A percentile compares a stretch with the other conserved stretches of the same genome.
These are phyloP conservation scores for Vitis rotundifolia DNA, from an alignment of 164 flowering plant genomes.

Conservation along the genomic window DNA sequence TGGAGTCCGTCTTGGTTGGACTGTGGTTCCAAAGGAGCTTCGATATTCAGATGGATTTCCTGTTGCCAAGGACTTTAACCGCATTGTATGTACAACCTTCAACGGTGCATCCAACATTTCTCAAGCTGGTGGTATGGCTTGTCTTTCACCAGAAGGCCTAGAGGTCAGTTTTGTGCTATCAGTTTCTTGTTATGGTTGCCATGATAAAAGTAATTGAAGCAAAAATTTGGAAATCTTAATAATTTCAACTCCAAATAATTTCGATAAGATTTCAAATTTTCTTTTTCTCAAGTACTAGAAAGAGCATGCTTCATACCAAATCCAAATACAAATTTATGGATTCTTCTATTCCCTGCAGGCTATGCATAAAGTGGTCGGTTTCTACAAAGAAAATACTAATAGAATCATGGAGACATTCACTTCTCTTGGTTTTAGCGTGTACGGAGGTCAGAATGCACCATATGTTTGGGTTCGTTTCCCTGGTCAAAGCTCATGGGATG, in stretches of 20 bases:
- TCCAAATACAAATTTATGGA: background rate
- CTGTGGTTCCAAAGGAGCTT: conserved; percentile 85
- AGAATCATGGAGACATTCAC: conserved; percentile 79
- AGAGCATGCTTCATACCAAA: background rate
- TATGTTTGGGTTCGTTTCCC: conserved; percentile 96
- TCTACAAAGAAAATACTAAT: conserved; percentile 82
- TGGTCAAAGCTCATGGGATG: conserved; percentile 95
- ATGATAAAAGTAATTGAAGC: background rate
- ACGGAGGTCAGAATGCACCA: conserved; percentile 91
- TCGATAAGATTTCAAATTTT: background rate
- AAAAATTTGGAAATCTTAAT: background rate
- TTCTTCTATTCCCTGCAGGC: conserved; percentile 52
- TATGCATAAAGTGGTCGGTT: conserved; percentile 64
- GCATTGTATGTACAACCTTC: conserved; percentile 89
- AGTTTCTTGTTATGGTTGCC: background rate
- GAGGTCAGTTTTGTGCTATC: conserved; percentile 40
- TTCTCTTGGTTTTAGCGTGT: conserved; percentile 81
- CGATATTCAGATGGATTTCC: conserved; percentile 89
- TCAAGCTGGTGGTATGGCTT: conserved; percentile 93
- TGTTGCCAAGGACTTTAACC: conserved; percentile 86
- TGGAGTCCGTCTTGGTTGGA: conserved; percentile 96
- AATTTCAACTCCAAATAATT: background rate
- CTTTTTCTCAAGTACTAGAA: background rate
- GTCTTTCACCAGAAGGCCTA: conserved; percentile 80
- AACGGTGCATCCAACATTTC: conserved; percentile 92